Base-by-base conservation (phyloP, 2,329 filamentous ascomycete species). In the Alternaria burnsii region DNA sequence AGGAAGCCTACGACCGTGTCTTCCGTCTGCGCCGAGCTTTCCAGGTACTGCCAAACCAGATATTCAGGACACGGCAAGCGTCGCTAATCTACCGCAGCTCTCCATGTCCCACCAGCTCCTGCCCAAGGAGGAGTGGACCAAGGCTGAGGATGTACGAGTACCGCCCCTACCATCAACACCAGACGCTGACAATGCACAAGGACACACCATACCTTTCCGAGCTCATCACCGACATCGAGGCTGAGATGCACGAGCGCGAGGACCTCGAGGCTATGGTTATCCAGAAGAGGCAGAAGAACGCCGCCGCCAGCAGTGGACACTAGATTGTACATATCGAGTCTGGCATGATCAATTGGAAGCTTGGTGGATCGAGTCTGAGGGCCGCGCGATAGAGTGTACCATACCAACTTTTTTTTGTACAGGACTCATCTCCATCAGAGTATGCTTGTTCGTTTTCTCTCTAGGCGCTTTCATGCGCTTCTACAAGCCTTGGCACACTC, bases 1-100 rank as follows among this genome's bases (percentile, higher is more conserved):
- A 96, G 86, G 92, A 95, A 80, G 87, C 90, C 75, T 98, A 98
- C 84, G 95, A 99, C 85, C 94, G 95, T 80, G 89, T 98, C 80
- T 99, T 93, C 90, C 94, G 95, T 78, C 88, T 99, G 82, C 92
- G 95, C 84, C 90, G 95, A 83, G 94, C 95, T 75, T 89, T 96
- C 83, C 95, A 99, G 87, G 89, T 91, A 83, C 67, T 79, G 26
- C 14, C 32, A 9, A 24, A 14, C 34, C 2, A 43, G 1, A 10
- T 2, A 40, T n/a, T 9, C 16, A 12, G 52, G 3, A 43, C 20
- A 26, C 40, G 14, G 32, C 28, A 30, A 14, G 12, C 28, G 14
- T 54, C 57, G 61, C 70, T 72, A 68, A 74, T 52, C 69, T 55
- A 32, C 58, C 60, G 72, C 76, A 90, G 88, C 87, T 85, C 81